phyloP scores from a whole-genome alignment of 2,329 filamentous ascomycete genomes.

The Cryphonectria nitschkei region DNA sequence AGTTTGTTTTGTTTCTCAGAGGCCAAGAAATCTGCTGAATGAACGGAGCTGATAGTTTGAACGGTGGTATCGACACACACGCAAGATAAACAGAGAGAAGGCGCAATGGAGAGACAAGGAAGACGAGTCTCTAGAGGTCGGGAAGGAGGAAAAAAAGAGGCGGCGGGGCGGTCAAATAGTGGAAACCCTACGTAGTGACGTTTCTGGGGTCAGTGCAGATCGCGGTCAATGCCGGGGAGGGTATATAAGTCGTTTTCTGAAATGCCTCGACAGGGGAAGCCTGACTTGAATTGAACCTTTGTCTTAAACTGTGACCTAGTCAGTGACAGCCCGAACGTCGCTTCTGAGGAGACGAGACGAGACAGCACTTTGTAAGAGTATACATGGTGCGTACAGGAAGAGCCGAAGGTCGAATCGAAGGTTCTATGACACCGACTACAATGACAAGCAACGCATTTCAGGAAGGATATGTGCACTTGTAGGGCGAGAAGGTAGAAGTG shows the following conservation, averaged over 20 bases:
- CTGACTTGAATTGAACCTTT: slow-evolving; percentile 5
- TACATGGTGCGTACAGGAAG: neutral
- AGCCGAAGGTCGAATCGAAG: neutral
- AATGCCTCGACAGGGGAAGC: slow-evolving; percentile 22
- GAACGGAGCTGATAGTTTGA: slow-evolving; percentile 18
- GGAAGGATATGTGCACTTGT: too few species aligned
- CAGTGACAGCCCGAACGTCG: neutral
- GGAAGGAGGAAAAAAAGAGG: slow-evolving; percentile 8
- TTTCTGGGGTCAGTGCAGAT: slow-evolving; percentile 19
- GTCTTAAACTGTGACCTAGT: neutral
- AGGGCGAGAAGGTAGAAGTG: neutral
- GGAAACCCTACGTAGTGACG: slow-evolving; percentile 17
- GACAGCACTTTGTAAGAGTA: neutral
- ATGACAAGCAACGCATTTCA: neutral
- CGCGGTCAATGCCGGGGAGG: slow-evolving; percentile 5
- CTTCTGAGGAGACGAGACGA: neutral
- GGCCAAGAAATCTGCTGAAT: slow-evolving; percentile 3
- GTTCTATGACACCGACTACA: neutral
- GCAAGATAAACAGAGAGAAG: neutral
- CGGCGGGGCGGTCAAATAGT: slow-evolving; percentile 23
- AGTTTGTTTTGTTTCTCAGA: slow-evolving; percentile 8
- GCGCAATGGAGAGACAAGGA: slow-evolving; percentile 4
- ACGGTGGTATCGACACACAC: slow-evolving; percentile 14
- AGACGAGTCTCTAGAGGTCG: slow-evolving; percentile 6
- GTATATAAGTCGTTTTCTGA: neutral